Evolutionary conservation across 805 yeast genomes (phyloP).

Genomic region (Saccharomyces mikatae): DNA sequence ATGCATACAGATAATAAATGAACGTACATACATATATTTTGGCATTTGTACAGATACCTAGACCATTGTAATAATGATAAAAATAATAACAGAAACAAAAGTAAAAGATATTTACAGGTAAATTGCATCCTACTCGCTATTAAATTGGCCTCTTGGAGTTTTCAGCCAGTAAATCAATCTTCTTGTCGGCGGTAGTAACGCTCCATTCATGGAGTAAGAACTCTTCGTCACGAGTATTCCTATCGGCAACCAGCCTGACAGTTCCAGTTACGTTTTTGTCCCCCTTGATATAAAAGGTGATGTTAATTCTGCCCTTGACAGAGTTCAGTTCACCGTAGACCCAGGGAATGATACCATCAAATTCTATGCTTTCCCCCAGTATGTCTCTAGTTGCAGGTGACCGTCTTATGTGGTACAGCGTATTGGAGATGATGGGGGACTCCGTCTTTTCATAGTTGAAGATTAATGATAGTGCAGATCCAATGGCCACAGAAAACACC

Average conservation of each 20-base stretch:
- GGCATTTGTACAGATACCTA: neutral
- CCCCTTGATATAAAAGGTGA: slow-evolving; percentile 65
- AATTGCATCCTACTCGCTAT: neutral
- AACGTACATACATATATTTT: neutral
- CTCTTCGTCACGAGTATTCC: slow-evolving; percentile 49
- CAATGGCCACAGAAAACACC: slow-evolving; percentile 46
- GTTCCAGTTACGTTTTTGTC: slow-evolving; percentile 44
- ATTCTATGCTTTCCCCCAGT: slow-evolving; percentile 71
- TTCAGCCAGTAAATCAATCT: slow-evolving; percentile 44
- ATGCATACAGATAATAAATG: neutral
- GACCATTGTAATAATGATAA: neutral
- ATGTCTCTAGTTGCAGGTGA: slow-evolving; percentile 51
- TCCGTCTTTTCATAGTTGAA: slow-evolving; percentile 90
- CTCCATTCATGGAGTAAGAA: slow-evolving; percentile 60
- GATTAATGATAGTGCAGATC: slow-evolving; percentile 51
- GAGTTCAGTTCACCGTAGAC: slow-evolving; percentile 77
- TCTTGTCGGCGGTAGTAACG: slow-evolving; percentile 41
- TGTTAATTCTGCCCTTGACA: slow-evolving; percentile 71
- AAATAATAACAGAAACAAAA: neutral
- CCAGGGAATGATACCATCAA: slow-evolving; percentile 72
- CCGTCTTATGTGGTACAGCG: slow-evolving; percentile 77
- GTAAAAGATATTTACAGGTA: neutral
- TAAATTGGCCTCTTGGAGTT: slow-evolving; percentile 8
- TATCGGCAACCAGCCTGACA: slow-evolving; percentile 59
- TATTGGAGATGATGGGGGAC: slow-evolving; percentile 81